These are phyloP conservation scores for Cyclospora cayetanensis DNA, from an alignment of 169 alveolate species.

Conservation along the genomic window DNA sequence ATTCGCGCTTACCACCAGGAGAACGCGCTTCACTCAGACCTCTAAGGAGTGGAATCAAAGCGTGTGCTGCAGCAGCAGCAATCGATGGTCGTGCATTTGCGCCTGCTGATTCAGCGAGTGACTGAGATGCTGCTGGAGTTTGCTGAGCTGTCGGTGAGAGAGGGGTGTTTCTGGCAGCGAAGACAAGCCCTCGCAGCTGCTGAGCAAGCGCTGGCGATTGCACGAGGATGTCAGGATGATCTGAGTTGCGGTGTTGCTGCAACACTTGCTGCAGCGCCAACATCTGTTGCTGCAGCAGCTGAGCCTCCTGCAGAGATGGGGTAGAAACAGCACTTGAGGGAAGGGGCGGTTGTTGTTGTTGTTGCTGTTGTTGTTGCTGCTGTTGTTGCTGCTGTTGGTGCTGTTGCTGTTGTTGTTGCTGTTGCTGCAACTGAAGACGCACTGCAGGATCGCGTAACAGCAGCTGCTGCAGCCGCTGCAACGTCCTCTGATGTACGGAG, in stretches of 20 bases:
- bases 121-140: too few species aligned
- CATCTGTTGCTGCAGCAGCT: conserved; percentile 17
- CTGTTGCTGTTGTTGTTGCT: neutral
- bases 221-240: too few species aligned
- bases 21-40: neutral
- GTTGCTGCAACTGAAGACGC: neutral
- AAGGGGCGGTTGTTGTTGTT: neutral
- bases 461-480: neutral
- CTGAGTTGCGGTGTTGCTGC: neutral
- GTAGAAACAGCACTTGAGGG: too few species aligned
- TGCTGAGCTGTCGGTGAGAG: too few species aligned
- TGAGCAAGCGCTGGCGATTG: too few species aligned
- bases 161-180: too few species aligned
- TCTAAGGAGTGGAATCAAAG: neutral
- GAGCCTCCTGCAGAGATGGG: neutral
- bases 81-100: too few species aligned
- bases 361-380: conserved; percentile 22
- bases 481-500: neutral
- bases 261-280: neutral
- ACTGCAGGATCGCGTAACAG: too few species aligned
- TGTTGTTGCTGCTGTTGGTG: neutral
- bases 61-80: neutral
- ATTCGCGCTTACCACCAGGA: neutral
- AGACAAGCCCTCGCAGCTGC: too few species aligned
- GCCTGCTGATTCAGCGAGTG: too few species aligned